Conservation (phyloP, 352 stramenopile genomes). For the Globisporangium megalacanthum region DNA sequence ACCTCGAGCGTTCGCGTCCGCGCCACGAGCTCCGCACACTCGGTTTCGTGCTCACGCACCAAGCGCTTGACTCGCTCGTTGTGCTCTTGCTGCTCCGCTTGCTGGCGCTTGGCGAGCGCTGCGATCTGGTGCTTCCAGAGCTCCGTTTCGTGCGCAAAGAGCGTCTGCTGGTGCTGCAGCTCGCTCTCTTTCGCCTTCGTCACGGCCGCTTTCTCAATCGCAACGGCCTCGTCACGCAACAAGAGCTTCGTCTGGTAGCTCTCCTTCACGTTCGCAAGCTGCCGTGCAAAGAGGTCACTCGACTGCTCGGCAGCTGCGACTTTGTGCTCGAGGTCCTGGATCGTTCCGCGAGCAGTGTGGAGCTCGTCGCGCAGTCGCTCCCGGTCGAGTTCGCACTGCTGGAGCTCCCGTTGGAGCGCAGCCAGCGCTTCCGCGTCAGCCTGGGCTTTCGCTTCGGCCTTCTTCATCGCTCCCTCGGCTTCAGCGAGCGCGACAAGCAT, state of each 20-base stretch:
- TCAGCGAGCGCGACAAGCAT: slow-evolving; percentile 1
- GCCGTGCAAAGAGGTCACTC: slow-evolving; percentile 29
- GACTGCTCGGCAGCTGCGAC: slow-evolving; percentile 28
- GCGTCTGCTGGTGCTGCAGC: slow-evolving; percentile 25
- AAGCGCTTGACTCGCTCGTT: slow-evolving; percentile 2
- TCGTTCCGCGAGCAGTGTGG: slow-evolving; percentile 9
- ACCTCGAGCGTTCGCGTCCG: slow-evolving; percentile 7
- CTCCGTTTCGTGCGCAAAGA: slow-evolving; percentile 28
- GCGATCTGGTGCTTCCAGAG: slow-evolving; percentile 42
- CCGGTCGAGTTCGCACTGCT: slow-evolving; percentile 17
- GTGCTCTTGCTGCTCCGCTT: slow-evolving; percentile 24
- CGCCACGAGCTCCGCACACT: slow-evolving; percentile 10
- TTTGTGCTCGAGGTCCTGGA: slow-evolving; percentile 32
- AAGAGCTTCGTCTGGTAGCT: slow-evolving; percentile 38
- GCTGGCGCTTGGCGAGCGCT: slow-evolving; percentile 31
- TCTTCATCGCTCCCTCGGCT: neutral
- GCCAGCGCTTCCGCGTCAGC: slow-evolving; percentile 17
- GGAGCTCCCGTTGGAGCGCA: slow-evolving; percentile 18
- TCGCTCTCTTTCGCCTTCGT: slow-evolving; percentile 26
- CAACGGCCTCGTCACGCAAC: slow-evolving; percentile 25
- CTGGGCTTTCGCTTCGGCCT: slow-evolving; percentile 12
- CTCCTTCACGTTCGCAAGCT: slow-evolving; percentile 40
- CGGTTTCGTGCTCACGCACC: neutral
- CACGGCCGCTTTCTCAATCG: slow-evolving; percentile 24
- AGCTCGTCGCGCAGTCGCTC: slow-evolving; percentile 19